Evolutionary conservation across 2,329 filamentous ascomycete genomes (phyloP), one percentile per base, ranked within the genome.

Genomic region (Claviceps lovelessii): DNA sequence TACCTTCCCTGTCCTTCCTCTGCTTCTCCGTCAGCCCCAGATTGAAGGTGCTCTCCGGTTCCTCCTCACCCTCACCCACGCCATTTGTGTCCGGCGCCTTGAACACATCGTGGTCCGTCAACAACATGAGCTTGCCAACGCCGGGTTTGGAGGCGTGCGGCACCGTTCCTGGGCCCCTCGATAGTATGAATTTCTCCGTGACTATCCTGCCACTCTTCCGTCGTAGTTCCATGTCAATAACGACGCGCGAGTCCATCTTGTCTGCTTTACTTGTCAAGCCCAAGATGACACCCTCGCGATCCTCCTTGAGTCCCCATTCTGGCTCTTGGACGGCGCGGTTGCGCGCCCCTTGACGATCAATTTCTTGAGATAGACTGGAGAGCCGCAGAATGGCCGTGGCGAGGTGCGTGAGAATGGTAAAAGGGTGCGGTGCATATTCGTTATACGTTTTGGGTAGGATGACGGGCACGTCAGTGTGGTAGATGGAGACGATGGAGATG

Each of bases 11-110:
- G 52, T 95, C 91, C 59, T 78, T 77, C 62, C 86, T 80, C 72
- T 98, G 93, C 73, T 93, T 90, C 56, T 95, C 91, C 19, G 91
- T 97, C 56, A 98, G 72, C 0, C 85, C 84, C 4, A 98, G 71
- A 59, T 86, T 85, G 66, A 98, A 98, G 0, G 91, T 95, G 10
- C 86, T 85, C 62, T 82, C 80, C 5, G 80, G 79, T 56, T 81
- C 75, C 39, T 77, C 77, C 31, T 78, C 77, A 1, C 67, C 76
- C 1, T 64, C 72, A 0, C 59, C 67, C 4, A 63, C 67, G 2
- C 64, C 71, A 0, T 58, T 64, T 0, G 58, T 65, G 8, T 58
- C 69, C 2, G 75, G 72, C 39, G 70, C 68, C 53, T 73, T 76
- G 70, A 86, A 95, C 51, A 81, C 70, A 0, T 85, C 79, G 69